Percentiles rank a stretch among this genome's conserved stretches.
Conservation (phyloP, 306 rosid genomes). For the Arachis hypogaea region DNA sequence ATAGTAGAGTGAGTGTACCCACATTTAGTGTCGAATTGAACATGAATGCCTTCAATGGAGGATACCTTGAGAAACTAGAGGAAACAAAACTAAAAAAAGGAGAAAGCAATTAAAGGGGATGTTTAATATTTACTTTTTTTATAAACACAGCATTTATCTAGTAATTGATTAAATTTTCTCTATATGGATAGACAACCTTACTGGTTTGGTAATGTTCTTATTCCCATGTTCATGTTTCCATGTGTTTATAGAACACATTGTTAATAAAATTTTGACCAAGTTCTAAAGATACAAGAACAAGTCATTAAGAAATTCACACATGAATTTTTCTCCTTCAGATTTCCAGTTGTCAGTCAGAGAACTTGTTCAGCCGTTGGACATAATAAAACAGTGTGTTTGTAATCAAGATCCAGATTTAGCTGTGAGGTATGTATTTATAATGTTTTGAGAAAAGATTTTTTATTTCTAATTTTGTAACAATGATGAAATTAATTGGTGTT, state of each 20-base stretch:
- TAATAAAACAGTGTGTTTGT: constrained; percentile 67
- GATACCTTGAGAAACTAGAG: too few species aligned
- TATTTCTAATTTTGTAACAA: constrained; percentile 16
- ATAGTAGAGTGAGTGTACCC: too few species aligned
- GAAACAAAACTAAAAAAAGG: too few species aligned
- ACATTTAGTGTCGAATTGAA: too few species aligned
- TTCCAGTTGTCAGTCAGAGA: constrained; percentile 64
- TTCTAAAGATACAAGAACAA: too few species aligned
- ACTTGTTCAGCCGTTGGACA: constrained; percentile 64
- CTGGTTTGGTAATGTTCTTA: background rate
- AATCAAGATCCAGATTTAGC: constrained; percentile 70
- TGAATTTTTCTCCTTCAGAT: constrained; percentile 64
- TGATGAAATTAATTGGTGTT: constrained; percentile 15
- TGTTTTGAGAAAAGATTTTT: constrained; percentile 29
- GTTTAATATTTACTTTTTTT: background rate
- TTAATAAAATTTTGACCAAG: too few species aligned
- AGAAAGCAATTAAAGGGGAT: background rate
- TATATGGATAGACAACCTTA: background rate
- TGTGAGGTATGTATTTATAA: constrained; percentile 68
- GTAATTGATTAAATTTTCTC: background rate
- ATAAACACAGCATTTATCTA: constrained; percentile 7
- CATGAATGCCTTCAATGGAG: too few species aligned
- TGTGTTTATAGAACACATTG: background rate
- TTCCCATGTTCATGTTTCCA: constrained; percentile 8
- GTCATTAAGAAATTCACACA: background rate